These are phyloP conservation scores for Leccinum pellstonianum DNA, from an alignment of 768 basidiomycete species.

Conservation along the genomic window DNA sequence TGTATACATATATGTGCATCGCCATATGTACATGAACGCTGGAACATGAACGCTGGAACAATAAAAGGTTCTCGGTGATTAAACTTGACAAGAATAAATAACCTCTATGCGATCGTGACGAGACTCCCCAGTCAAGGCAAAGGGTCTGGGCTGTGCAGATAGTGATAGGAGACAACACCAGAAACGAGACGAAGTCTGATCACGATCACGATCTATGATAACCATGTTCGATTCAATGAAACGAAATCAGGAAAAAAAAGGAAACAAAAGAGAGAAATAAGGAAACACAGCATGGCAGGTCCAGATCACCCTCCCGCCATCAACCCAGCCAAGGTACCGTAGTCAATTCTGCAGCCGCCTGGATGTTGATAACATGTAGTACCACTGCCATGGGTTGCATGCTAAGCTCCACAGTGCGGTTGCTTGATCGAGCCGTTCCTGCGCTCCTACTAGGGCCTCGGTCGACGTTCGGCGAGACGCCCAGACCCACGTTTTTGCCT, in stretches of 20 bases:
- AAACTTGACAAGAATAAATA: conserved; percentile 2
- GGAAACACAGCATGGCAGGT: conserved; percentile 9
- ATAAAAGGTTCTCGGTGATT: conserved; percentile 17
- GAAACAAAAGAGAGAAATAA: not conserved
- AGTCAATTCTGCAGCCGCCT: not conserved
- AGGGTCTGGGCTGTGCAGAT: not conserved
- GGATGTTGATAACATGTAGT: not conserved
- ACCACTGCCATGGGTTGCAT: not conserved
- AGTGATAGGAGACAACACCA: not conserved
- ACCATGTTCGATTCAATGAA: not conserved
- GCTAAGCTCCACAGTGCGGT: not conserved
- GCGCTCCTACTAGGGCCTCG: not conserved
- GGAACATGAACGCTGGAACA: not conserved
- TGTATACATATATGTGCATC: not conserved
- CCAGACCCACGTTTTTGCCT: not conserved
- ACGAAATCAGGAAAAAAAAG: not conserved
- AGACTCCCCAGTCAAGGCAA: not conserved
- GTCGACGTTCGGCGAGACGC: conserved; percentile 13
- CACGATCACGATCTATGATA: not conserved
- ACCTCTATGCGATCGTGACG: not conserved
- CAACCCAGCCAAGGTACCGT: not conserved
- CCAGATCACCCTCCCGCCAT: not conserved
- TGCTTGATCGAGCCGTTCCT: not conserved
- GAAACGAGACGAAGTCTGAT: not conserved
- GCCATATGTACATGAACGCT: conserved; percentile 3